Percentiles rank a stretch among this genome's conserved stretches.
Conservation (phyloP, 306 rosid species). For the Albizia julibrissin region DNA sequence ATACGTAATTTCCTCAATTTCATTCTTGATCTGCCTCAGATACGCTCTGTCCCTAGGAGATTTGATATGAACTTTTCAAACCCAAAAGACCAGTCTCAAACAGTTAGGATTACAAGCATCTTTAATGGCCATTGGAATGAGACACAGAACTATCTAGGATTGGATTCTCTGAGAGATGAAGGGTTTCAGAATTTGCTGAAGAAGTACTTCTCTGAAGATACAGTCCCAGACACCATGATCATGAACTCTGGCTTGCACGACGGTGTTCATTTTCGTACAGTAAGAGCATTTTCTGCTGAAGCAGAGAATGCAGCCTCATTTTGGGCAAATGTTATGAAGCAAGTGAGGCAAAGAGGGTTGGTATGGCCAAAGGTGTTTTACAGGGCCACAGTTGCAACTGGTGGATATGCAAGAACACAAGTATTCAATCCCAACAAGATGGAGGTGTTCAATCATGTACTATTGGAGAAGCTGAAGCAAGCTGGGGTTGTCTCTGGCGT, state of each 20-base stretch:
- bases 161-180: conserved; percentile 76
- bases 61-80: conserved; percentile 78
- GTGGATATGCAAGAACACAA: conserved; percentile 74
- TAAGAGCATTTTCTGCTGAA: conserved; percentile 69
- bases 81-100: conserved; percentile 69
- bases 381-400: conserved; percentile 81
- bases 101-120: conserved; percentile 84
- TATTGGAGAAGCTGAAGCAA: conserved; percentile 64
- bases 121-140: conserved; percentile 98
- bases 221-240: conserved; percentile 76
- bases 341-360: conserved; percentile 63
- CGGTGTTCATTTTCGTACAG: conserved; percentile 61
- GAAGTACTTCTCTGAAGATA: conserved; percentile 66
- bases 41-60: conserved; percentile 71
- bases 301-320: conserved; percentile 76
- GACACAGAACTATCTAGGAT: conserved; percentile 73
- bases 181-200: conserved; percentile 63
- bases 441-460: conserved; percentile 77
- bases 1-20: conserved; percentile 81
- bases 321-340: conserved; percentile 66
- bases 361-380: conserved; percentile 63
- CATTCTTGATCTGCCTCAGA: conserved; percentile 66
- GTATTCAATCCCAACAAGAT: conserved; percentile 84
- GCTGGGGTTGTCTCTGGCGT: conserved; percentile 69
- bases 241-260: conserved; percentile 92